phyloP scores from a whole-genome alignment of 305 asterid species.

The Rubia tinctorum region DNA sequence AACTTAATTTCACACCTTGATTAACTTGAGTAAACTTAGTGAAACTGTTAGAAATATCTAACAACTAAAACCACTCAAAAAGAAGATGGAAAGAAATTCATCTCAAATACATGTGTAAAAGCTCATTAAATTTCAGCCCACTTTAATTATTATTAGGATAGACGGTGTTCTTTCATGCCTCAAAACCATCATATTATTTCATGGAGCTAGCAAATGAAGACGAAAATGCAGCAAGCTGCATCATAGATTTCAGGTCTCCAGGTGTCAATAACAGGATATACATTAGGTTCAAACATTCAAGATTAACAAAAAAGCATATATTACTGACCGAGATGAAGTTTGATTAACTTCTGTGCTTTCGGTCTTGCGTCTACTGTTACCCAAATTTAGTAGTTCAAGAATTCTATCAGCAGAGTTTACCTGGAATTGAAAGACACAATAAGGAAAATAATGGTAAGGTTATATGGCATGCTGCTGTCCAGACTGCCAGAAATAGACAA shows the following conservation, averaged over 20 bases:
- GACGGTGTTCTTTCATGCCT: constrained; percentile 1
- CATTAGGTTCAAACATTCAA: not conserved
- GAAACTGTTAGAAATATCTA: not conserved
- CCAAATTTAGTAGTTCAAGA: constrained; percentile 86
- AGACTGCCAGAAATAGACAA: constrained; percentile 4
- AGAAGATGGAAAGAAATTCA: not conserved
- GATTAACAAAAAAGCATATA: constrained; percentile 9
- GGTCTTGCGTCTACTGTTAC: constrained; percentile 93
- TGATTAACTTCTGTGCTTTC: constrained; percentile 90
- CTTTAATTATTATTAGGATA: no score
- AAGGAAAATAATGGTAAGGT: constrained; percentile 1
- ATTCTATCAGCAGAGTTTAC: constrained; percentile 92
- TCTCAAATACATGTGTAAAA: not conserved
- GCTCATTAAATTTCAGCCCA: not conserved
- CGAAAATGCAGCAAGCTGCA: not conserved
- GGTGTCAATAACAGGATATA: not conserved
- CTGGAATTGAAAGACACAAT: constrained; percentile 40
- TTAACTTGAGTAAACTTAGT: not conserved
- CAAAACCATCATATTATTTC: not conserved
- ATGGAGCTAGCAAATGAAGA: not conserved
- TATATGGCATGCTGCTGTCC: not conserved
- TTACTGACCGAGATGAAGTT: constrained; percentile 92
- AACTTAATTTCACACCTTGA: not conserved
- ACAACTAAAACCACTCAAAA: not conserved
- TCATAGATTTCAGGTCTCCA: not conserved